phyloP scores from a whole-genome alignment of 2,329 filamentous ascomycete genomes.

The Aspergillus aculeatinus region DNA sequence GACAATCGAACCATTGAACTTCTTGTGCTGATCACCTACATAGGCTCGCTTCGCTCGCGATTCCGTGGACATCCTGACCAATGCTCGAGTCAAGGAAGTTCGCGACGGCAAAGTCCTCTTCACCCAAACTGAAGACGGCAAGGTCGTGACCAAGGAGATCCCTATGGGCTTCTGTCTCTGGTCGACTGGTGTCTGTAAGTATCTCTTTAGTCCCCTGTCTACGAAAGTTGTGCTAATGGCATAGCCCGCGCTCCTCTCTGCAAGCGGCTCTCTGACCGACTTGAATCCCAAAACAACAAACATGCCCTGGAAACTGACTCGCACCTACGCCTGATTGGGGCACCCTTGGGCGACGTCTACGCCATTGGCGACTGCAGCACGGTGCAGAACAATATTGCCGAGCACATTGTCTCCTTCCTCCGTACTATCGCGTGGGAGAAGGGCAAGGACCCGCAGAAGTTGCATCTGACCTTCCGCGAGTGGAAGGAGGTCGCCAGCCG shows the following conservation, averaged over 20 bases:
- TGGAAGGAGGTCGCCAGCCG: constrained; percentile 82
- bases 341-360: constrained; percentile 91
- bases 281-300: constrained; percentile 77
- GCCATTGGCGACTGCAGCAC: constrained; percentile 95
- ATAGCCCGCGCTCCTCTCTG: constrained; percentile 74
- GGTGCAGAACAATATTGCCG: constrained; percentile 94
- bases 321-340: constrained; percentile 83
- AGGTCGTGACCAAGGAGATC: constrained; percentile 81
- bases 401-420: constrained; percentile 86
- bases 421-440: constrained; percentile 88
- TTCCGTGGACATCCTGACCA: constrained; percentile 86
- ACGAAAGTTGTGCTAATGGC: constrained; percentile 4
- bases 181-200: constrained; percentile 80
- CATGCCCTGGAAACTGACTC: constrained; percentile 94
- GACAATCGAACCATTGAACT: neutral
- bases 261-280: constrained; percentile 71
- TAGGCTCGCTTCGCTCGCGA: constrained; percentile 81
- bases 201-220: neutral
- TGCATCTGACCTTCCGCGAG: constrained; percentile 81
- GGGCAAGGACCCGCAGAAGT: constrained; percentile 82
- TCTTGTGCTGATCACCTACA: neutral
- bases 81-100: constrained; percentile 90
- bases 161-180: constrained; percentile 95
- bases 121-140: constrained; percentile 76
- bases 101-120: constrained; percentile 81